A percentile compares a stretch with the other conserved stretches of the same genome.
These are phyloP conservation scores for Dissophora ornata DNA, from an alignment of 192 early-diverging fungal species.

Conservation along the genomic window DNA sequence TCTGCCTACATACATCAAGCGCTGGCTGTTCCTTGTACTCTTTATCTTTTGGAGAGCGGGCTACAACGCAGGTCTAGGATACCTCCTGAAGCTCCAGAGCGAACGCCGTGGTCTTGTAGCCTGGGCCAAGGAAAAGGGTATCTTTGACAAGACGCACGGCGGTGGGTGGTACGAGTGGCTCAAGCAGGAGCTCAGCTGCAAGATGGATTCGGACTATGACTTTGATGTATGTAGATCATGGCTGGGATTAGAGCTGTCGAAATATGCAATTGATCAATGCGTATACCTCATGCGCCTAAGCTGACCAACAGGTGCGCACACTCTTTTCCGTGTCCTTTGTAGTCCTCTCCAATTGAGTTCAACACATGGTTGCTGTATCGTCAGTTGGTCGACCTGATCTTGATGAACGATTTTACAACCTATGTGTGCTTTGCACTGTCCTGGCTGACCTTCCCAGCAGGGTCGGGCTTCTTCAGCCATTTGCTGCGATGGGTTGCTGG, in stretches of 20 bases:
- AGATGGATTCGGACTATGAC: constrained; percentile 84
- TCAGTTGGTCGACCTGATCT: constrained; percentile 90
- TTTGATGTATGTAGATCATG: constrained; percentile 75
- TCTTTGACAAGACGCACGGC: constrained; percentile 71
- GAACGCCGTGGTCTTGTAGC: constrained; percentile 77
- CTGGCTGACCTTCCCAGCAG: constrained; percentile 80
- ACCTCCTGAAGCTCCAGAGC: constrained; percentile 84
- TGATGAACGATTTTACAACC: constrained; percentile 92
- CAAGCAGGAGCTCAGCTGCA: constrained; percentile 73
- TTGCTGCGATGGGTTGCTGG: constrained; percentile 83
- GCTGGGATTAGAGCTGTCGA: too few relatives aligned
- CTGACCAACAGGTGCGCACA: too few relatives aligned
- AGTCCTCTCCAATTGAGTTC: constrained; percentile 91
- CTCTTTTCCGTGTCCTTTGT: too few relatives aligned
- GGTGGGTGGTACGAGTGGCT: constrained; percentile 68
- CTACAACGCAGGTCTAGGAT: constrained; percentile 91
- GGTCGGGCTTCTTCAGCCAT: constrained; percentile 69
- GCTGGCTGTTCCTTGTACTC: constrained; percentile 72
- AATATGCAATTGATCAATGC: too few relatives aligned
- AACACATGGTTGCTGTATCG: constrained; percentile 97
- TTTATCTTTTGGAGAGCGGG: constrained; percentile 89
- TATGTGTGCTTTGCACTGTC: constrained; percentile 87
- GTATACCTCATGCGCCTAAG: too few relatives aligned
- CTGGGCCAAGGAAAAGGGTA: constrained; percentile 74
- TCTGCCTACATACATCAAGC: constrained; percentile 64